Evolutionary conservation across 805 yeast genomes (phyloP).

Genomic region (Yarrowia sp.): DNA sequence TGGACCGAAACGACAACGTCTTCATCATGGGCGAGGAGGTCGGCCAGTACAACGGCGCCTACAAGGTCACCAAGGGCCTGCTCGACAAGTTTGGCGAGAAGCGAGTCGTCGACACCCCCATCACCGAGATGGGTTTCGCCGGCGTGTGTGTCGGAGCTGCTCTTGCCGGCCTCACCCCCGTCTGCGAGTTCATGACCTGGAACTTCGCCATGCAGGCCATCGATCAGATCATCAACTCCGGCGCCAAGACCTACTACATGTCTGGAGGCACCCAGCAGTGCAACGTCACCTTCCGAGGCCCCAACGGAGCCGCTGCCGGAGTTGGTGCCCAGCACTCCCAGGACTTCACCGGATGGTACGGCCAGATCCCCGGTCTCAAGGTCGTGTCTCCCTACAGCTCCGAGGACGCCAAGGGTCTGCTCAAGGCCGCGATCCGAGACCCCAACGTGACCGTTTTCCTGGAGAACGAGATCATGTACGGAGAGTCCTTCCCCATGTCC

Average conservation of each 20-base stretch:
- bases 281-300: constrained; percentile 97
- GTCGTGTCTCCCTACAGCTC: constrained; percentile 94
- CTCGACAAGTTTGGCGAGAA: constrained; percentile 93
- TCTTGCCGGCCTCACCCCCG: constrained; percentile 93
- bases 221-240: constrained; percentile 97
- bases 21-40: constrained; percentile 99
- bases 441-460: constrained; percentile 96
- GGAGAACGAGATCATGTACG: constrained; percentile 94
- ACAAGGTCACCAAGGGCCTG: constrained; percentile 92
- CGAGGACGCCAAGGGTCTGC: constrained; percentile 92
- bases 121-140: constrained; percentile 98
- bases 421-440: constrained; percentile 96
- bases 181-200: constrained; percentile 98
- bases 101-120: constrained; percentile 93
- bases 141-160: constrained; percentile 95
- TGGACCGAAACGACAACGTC: constrained; percentile 91
- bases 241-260: constrained; percentile 98
- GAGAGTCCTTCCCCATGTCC: constrained; percentile 83
- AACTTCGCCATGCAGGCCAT: constrained; percentile 99
- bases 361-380: constrained; percentile 95
- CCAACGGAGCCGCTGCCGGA: constrained; percentile 99
- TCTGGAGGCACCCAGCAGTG: constrained; percentile 98
- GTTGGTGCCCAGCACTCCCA: constrained; percentile 99
- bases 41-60: constrained; percentile 99
- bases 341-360: constrained; percentile 97